Conservation (phyloP, 2,329 filamentous ascomycete species). For the Drechslerella dactyloides region DNA sequence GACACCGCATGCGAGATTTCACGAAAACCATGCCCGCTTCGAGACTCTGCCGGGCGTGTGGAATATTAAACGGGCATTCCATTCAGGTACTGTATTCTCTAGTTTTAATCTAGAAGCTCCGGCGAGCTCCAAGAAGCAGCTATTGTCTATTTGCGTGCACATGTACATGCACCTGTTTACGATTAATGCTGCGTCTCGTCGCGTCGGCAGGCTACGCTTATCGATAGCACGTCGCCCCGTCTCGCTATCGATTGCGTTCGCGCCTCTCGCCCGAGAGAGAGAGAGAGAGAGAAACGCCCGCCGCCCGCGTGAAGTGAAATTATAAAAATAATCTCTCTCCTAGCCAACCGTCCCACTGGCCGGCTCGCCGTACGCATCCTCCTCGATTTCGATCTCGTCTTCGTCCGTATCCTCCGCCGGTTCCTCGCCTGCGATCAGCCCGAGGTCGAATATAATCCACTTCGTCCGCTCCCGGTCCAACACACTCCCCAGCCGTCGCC, state of each 20-base stretch:
- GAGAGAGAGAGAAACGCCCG: not conserved
- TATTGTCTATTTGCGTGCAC: too few species aligned
- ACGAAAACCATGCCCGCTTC: not conserved
- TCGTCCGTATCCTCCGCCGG: slow-evolving; percentile 20
- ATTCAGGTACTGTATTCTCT: too few species aligned
- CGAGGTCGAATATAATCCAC: slow-evolving; percentile 50
- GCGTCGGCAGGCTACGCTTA: not conserved
- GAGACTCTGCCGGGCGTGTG: slow-evolving; percentile 1
- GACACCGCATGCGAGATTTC: slow-evolving; percentile 16
- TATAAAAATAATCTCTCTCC: not conserved
- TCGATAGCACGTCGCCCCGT: slow-evolving; percentile 17
- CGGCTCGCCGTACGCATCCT: not conserved
- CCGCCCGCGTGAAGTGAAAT: too few species aligned
- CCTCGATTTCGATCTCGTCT: slow-evolving; percentile 21
- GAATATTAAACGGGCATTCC: too few species aligned
- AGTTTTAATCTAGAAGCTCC: too few species aligned
- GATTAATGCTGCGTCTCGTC: not conserved
- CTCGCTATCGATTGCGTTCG: slow-evolving; percentile 34
- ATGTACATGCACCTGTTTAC: not conserved
- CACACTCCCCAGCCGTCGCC: slow-evolving; percentile 42
- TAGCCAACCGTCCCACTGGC: not conserved
- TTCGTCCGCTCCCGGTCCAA: slow-evolving; percentile 38
- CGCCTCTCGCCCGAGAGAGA: slow-evolving; percentile 42
- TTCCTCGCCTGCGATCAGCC: slow-evolving; percentile 31
- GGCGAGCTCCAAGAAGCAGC: too few species aligned